Evolutionary conservation across 2,329 filamentous ascomycete species (phyloP), one percentile per base, ranked within the genome.

Genomic region (Talaromyces funiculosus): DNA sequence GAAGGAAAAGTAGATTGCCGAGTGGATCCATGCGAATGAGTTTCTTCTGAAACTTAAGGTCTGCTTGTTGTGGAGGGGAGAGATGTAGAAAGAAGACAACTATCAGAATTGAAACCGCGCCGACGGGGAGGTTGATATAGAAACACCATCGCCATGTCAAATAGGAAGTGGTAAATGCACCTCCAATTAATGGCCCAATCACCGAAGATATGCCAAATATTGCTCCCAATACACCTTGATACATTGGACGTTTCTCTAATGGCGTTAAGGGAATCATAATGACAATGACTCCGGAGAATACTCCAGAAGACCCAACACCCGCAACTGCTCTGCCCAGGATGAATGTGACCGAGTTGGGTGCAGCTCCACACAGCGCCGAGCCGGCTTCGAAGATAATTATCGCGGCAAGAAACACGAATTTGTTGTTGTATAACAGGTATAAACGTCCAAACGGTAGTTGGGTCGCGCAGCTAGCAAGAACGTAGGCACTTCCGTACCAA

Each of bases 111-210:
- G n/a, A 67, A 0, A 71, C 69, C 5, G 70, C 62, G 4, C 64
- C 71, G 14, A 75, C 3, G 12, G 51, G 58, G 4, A 60, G 73
- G 67, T 88, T 87, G 66, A 87, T 79, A 65, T 83, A 83, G 68
- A 83, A 83, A 61, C 78, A 85, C 84, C 82, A 86, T 53, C 84
- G 71, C 84, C 84, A 86, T 22, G 75, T 78, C 9, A 84, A 81
- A 20, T 77, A 79, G 47, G n/a, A n/a, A n/a, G 86, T 76, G 0
- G 85, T 85, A 63, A 87, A 84, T 1, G 80, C 77, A 31, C 85
- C 85, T 45, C 85, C 82, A 16, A 87, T 72, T 8, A 86, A 75
- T 0, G 85, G 86, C 0, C 85, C 85, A 24, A 86, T 68, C 16
- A 81, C 80, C 24, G 80, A 80, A 12, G 86, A 84, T 45, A 87